These are phyloP conservation scores for Nematocida displodere DNA, from an alignment of 371 early-diverging fungal species.

Conservation along the genomic window DNA sequence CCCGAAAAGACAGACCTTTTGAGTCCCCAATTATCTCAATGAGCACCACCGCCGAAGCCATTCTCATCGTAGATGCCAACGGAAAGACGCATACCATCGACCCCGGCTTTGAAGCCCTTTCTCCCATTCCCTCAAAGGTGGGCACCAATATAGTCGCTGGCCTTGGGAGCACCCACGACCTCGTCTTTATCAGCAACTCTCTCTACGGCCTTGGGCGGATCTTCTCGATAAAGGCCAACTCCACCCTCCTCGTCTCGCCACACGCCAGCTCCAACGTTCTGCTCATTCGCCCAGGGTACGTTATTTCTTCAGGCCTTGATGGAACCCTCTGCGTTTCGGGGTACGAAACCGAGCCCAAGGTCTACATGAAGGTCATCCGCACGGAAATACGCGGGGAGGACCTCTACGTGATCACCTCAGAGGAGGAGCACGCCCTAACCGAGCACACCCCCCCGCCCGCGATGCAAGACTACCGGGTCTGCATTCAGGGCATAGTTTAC, in stretches of 20 bases:
- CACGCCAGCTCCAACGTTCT: constrained; percentile 40
- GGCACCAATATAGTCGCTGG: constrained; percentile 32
- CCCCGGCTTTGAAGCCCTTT: constrained; percentile 3
- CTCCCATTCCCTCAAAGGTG: constrained; percentile 26
- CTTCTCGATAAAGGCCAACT: neutral
- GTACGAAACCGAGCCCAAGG: constrained; percentile 43
- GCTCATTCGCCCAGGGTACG: constrained; percentile 32
- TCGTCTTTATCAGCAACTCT: constrained; percentile 47
- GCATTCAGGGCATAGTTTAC: constrained; percentile 29
- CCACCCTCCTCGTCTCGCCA: constrained; percentile 27
- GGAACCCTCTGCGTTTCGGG: constrained; percentile 44
- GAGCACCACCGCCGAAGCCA: constrained; percentile 8
- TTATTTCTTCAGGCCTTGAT: constrained; percentile 43
- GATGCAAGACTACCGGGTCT: constrained; percentile 4
- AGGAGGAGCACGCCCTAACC: constrained; percentile 42
- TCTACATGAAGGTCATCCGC: constrained; percentile 46
- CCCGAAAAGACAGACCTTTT: constrained; percentile 31
- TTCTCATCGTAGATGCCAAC: constrained; percentile 38
- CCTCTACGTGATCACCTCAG: constrained; percentile 35
- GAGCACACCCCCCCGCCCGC: constrained; percentile 20
- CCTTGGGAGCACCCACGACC: constrained; percentile 14
- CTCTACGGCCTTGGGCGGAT: constrained; percentile 46
- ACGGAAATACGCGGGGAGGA: constrained; percentile 41
- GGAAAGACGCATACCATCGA: constrained; percentile 14
- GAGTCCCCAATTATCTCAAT: constrained; percentile 25